These are phyloP conservation scores for Yamadazyma ubonensis DNA, from an alignment of 805 yeast genomes.

Conservation along the genomic window DNA sequence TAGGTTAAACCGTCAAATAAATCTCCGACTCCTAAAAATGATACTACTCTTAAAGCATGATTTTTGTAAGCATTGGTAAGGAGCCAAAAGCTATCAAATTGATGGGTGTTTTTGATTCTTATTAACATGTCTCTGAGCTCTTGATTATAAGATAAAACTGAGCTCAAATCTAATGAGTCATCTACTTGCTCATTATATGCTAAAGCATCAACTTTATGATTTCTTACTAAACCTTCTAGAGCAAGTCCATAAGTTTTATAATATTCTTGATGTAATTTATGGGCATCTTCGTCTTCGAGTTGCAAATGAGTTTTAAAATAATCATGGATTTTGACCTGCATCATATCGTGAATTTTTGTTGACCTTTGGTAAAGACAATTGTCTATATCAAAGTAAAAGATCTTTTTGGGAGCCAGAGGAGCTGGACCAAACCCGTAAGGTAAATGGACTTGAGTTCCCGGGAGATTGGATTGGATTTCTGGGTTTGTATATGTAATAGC, in stretches of 20 bases:
- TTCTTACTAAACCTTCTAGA: conserved; percentile 77
- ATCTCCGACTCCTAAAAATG: conserved; percentile 85
- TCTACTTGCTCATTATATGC: conserved; percentile 88
- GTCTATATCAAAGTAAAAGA: conserved; percentile 89
- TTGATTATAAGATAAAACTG: conserved; percentile 65
- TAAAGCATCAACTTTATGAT: conserved; percentile 76
- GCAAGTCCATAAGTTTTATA: conserved; percentile 90
- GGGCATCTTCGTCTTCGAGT: conserved; percentile 72
- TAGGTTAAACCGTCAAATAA: conserved; percentile 90
- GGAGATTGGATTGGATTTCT: conserved; percentile 19
- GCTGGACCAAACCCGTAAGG: conserved; percentile 36
- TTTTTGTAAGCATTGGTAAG: conserved; percentile 92
- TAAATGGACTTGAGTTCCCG: conserved; percentile 24
- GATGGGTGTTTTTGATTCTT: conserved; percentile 39
- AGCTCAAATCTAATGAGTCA: conserved; percentile 84
- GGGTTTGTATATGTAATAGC: conserved; percentile 25
- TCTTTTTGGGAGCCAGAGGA: conserved; percentile 21
- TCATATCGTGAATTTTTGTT: conserved; percentile 74
- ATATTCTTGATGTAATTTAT: conserved; percentile 65
- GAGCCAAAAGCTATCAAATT: conserved; percentile 79
- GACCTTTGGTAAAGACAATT: conserved; percentile 82
- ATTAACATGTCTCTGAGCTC: conserved; percentile 53
- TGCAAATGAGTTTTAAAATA: conserved; percentile 68
- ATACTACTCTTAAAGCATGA: conserved; percentile 81
- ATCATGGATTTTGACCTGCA: conserved; percentile 82